These are phyloP conservation scores for Prunus campanulata DNA, from an alignment of 306 rosid genomes.

Conservation along the genomic window DNA sequence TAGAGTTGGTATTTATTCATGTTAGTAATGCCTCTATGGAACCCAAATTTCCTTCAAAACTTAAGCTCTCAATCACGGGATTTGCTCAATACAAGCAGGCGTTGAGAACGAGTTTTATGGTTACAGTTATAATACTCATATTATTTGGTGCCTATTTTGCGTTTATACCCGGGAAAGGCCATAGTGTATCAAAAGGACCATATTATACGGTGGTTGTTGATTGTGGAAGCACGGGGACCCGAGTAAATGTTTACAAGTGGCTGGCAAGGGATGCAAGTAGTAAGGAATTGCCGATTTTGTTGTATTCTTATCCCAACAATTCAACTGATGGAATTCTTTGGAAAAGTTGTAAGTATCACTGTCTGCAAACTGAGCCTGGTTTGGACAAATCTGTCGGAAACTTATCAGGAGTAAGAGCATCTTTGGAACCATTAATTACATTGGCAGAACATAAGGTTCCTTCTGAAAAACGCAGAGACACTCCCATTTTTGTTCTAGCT, in stretches of 20 bases:
- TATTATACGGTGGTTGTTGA: slow-evolving; percentile 76
- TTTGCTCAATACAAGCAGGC: slow-evolving; percentile 32
- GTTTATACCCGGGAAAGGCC: slow-evolving; percentile 25
- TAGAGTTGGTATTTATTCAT: neutral
- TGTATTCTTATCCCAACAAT: slow-evolving; percentile 60
- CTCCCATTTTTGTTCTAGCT: slow-evolving; percentile 71
- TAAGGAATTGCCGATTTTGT: slow-evolving; percentile 49
- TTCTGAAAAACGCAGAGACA: slow-evolving; percentile 33
- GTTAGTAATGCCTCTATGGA: slow-evolving; percentile 46
- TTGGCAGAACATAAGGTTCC: slow-evolving; percentile 69
- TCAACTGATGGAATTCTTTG: slow-evolving; percentile 37
- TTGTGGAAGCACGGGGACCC: slow-evolving; percentile 83
- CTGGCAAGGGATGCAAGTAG: slow-evolving; percentile 19
- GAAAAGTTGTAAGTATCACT: slow-evolving; percentile 67
- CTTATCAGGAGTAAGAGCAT: slow-evolving; percentile 51
- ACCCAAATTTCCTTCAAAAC: slow-evolving; percentile 67
- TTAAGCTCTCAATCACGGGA: slow-evolving; percentile 34
- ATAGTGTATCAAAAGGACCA: slow-evolving; percentile 22
- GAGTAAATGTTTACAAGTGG: slow-evolving; percentile 71
- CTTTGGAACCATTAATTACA: slow-evolving; percentile 66
- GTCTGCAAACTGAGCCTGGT: slow-evolving; percentile 85
- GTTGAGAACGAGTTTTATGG: slow-evolving; percentile 15
- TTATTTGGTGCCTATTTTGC: slow-evolving; percentile 47
- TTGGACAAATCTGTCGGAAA: slow-evolving; percentile 68
- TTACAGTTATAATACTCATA: slow-evolving; percentile 34